Evolutionary conservation across 2,329 filamentous ascomycete species (phyloP).

Genomic region (Pseudofabraea citricarpa): DNA sequence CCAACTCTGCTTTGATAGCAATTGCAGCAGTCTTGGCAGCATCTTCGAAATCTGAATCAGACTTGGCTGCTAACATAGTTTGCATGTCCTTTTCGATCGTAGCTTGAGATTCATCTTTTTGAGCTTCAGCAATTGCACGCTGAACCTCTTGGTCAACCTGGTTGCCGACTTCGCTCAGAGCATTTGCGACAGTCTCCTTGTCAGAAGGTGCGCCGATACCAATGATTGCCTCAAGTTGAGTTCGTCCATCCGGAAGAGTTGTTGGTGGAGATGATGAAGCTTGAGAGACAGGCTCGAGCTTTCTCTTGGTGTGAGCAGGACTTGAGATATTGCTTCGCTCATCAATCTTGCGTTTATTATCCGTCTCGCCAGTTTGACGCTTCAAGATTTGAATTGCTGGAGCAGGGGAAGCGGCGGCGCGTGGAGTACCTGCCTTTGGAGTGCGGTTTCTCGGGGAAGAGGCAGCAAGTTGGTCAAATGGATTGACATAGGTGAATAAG

Average conservation of each 20-base stretch:
- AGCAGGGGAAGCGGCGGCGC: constrained; percentile 32
- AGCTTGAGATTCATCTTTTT: constrained; percentile 41
- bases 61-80: constrained; percentile 44
- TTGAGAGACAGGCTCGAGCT: constrained; percentile 19
- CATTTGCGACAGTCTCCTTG: constrained; percentile 67
- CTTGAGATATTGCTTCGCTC: constrained; percentile 18
- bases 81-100: constrained; percentile 45
- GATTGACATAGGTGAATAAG: constrained; percentile 67
- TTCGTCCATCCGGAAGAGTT: constrained; percentile 27
- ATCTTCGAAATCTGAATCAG: constrained; percentile 49
- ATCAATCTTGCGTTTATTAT: constrained; percentile 25
- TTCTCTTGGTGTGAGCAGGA: constrained; percentile 23
- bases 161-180: constrained; percentile 60
- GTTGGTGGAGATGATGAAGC: constrained; percentile 19
- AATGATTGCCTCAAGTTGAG: constrained; percentile 30
- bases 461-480: constrained; percentile 64
- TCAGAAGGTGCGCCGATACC: constrained; percentile 25
- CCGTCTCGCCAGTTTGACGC: constrained; percentile 22
- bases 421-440: constrained; percentile 34
- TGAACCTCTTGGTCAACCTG: constrained; percentile 57
- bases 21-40: constrained; percentile 41
- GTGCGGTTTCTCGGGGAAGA: constrained; percentile 58
- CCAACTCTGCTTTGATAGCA: constrained; percentile 48
- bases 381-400: constrained; percentile 28
- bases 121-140: constrained; percentile 53